Evolutionary conservation across 1,139 yeast species (phyloP), one percentile per base, ranked within the genome.

Genomic region (Sugiyamaella sp.): DNA sequence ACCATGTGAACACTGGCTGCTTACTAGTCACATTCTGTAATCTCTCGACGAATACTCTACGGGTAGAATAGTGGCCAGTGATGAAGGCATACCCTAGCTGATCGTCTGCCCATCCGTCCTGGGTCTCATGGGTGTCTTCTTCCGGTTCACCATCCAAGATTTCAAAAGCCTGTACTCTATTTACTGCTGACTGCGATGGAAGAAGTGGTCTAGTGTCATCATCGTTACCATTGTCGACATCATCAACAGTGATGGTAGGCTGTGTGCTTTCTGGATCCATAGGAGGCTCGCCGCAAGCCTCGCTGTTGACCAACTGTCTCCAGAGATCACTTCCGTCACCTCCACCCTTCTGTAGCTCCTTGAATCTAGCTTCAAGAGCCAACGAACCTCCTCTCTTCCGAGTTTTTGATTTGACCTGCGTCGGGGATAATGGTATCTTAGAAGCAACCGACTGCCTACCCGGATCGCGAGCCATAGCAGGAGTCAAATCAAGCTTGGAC

Each of bases 1-100:
- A 85, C 84, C 90, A 85, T 0, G 89, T 82, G 60, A 85, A 85
- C 1, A 85, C 81, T 0, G 90, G 89, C 1, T 85, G 83, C 55
- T 75, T 79, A 14, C 80, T 73, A 10, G 74, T 74, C 1, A 80
- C 85, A 25, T 80, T 77, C 60, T 82, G 84, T 19, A 85, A 65
- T 52, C 89, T 69, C 64, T 85, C 91, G 3, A 85, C 81, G 4
- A 84, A 75, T 2, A 84, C 89, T 45, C 70, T 72, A 56, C 63
- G 54, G 4, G 66, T 58, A 6, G 66, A 65, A 10, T 60, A 62
- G 10, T 56, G 56, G 5, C 58, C 67, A 29, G 69, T 69, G 8
- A 70, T 71, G 12, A 63, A 61, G 1, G 70, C 62, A 40, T 65
- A 65, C 3, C 73, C 73, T 19, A 67, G 60, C 45, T 67, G 62